Percentiles rank a stretch among this genome's conserved stretches.
phyloP scores from a whole-genome alignment of 495 filamentous ascomycete genomes.

The Daldinia childiae region DNA sequence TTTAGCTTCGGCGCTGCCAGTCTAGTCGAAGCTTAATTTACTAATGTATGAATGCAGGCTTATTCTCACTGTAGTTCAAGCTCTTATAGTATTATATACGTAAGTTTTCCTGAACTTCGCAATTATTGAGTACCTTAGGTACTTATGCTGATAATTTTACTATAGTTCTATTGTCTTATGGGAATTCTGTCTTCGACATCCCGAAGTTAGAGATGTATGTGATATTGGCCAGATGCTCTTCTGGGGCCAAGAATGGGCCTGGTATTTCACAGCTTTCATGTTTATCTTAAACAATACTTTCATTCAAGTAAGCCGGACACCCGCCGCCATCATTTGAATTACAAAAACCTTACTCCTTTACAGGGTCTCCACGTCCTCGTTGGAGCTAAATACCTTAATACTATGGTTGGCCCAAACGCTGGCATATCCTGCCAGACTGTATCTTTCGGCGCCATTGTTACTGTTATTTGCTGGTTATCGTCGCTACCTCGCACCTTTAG shows the following conservation, averaged over 20 bases:
- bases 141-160: slow-evolving; percentile 1
- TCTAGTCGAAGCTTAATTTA: slow-evolving; percentile 9
- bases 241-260: slow-evolving; percentile 78
- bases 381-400: slow-evolving; percentile 85
- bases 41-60: slow-evolving; percentile 51
- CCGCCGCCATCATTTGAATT: slow-evolving; percentile 18
- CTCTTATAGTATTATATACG: slow-evolving; percentile 81
- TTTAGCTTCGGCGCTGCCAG: slow-evolving; percentile 13
- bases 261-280: slow-evolving; percentile 87
- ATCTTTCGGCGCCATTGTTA: slow-evolving; percentile 73
- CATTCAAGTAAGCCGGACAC: slow-evolving; percentile 66
- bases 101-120: slow-evolving; percentile 23
- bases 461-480: slow-evolving; percentile 74
- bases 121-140: background rate
- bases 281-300: slow-evolving; percentile 93
- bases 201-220: slow-evolving; percentile 87
- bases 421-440: slow-evolving; percentile 72
- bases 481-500: slow-evolving; percentile 85
- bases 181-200: slow-evolving; percentile 87
- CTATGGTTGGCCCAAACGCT: slow-evolving; percentile 68
- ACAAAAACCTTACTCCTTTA: slow-evolving; percentile 17
- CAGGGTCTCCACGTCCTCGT: slow-evolving; percentile 80
- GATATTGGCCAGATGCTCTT: slow-evolving; percentile 91
- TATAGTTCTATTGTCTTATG: slow-evolving; percentile 75
- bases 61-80: slow-evolving; percentile 81